Conservation (phyloP, 345 rosid genomes). For the Acer campestre region DNA sequence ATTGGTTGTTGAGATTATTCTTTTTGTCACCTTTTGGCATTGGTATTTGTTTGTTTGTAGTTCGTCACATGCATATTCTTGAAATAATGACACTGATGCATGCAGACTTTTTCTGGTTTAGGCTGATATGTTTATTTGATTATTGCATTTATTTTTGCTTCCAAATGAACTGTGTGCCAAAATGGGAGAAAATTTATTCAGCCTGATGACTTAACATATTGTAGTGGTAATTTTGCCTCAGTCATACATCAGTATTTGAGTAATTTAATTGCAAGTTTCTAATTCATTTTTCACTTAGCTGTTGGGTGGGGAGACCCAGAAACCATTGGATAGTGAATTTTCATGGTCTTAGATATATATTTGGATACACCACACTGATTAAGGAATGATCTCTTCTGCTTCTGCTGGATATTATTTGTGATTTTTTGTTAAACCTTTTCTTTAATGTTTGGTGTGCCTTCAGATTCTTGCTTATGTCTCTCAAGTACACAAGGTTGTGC, state of each 20-base stretch:
- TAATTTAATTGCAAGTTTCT: neutral
- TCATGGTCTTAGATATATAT: neutral
- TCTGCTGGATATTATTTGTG: neutral
- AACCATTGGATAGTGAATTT: neutral
- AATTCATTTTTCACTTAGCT: neutral
- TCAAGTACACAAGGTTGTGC: constrained; percentile 80
- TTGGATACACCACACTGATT: neutral
- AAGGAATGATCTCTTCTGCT: neutral
- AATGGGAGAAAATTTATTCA: neutral
- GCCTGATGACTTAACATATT: neutral
- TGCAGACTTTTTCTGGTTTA: neutral
- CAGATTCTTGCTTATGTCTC: constrained; percentile 96
- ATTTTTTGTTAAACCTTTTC: neutral
- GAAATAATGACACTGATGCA: neutral
- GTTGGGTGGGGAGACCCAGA: neutral
- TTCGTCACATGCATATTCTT: neutral
- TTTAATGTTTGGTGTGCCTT: constrained; percentile 17
- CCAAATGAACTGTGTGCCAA: neutral
- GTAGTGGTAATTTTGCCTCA: neutral
- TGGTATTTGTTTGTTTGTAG: neutral
- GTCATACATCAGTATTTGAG: neutral
- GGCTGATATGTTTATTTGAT: neutral
- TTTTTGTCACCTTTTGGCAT: neutral
- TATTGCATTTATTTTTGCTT: constrained; percentile 9
- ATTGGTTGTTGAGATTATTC: neutral